Evolutionary conservation across 2,329 filamentous ascomycete species (phyloP).

Genomic region (Calcarisporium arbuscula): DNA sequence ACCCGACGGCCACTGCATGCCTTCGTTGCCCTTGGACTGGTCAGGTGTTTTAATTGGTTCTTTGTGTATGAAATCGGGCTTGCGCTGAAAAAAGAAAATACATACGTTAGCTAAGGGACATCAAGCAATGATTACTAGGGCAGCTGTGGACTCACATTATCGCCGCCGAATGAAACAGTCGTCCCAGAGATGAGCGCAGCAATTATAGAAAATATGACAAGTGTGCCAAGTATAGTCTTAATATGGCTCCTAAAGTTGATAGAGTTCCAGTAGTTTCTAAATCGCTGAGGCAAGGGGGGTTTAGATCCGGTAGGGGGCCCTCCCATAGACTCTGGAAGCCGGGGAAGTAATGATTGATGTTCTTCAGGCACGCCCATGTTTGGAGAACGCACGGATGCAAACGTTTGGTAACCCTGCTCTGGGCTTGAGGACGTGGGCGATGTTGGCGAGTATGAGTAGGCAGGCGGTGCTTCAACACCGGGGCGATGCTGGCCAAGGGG

Average conservation of each 20-base stretch:
- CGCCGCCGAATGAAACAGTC: constrained; percentile 7
- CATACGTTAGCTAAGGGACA: background rate
- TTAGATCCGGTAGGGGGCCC: constrained; percentile 17
- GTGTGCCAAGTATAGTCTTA: constrained; percentile 22
- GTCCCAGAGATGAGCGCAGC: constrained; percentile 19
- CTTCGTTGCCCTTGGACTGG: constrained; percentile 14
- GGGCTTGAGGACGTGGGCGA: constrained; percentile 22
- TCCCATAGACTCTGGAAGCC: constrained; percentile 42
- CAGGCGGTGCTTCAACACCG: constrained; percentile 39
- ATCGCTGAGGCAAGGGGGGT: constrained; percentile 22
- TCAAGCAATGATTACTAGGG: background rate
- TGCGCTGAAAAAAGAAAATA: background rate
- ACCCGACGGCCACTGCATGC: constrained; percentile 20
- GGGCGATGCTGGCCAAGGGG: constrained; percentile 15
- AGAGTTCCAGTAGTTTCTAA: constrained; percentile 15
- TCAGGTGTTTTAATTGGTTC: constrained; percentile 15
- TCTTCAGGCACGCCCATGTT: constrained; percentile 39
- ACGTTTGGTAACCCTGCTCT: constrained; percentile 40
- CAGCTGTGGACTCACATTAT: constrained; percentile 22
- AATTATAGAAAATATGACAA: constrained; percentile 27
- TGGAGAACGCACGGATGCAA: constrained; percentile 19
- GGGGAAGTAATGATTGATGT: constrained; percentile 33
- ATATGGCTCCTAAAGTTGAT: constrained; percentile 19
- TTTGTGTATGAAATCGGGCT: constrained; percentile 14
- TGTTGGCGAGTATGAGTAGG: constrained; percentile 39